Evolutionary conservation across 108 stramenopile species (phyloP), one percentile per base, ranked within the genome.

Genomic region (Skeletonema menzelii): DNA sequence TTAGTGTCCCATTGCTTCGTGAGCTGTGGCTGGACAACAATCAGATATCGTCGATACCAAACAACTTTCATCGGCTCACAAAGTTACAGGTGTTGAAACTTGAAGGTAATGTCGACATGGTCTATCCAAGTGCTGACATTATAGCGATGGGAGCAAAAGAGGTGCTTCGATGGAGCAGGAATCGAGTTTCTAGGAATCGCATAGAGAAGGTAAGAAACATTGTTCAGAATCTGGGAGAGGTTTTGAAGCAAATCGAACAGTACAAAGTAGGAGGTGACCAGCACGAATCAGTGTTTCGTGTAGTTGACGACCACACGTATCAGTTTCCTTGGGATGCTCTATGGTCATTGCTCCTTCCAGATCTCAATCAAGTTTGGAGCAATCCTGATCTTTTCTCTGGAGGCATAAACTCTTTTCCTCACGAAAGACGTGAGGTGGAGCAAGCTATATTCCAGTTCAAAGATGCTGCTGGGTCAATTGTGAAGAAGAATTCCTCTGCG

Each of bases 11-110:
- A 8, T 60, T 56, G 15, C 37, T 80, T 63, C 34, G 55, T 28
- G 65, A 70, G 49, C 40, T 84, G 11, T 84, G 83, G 83, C 44
- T 84, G 26, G 83, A 84, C 46, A 70, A 62, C 35, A 84, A 84
- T 32, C 49, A 72, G 19, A 14, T 84, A 0, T 56, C 72, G 53
- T 55, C 83, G 8, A 53, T 84, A 14, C 78, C 83, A 15, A 69
- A 69, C 27, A 56, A 65, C 14, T 79, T 84, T 37, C 83, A 84
- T 55, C 37, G 73, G 20, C 69, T 84, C 19, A 63, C 59, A 44
- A 42, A 17, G 37, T 28, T 84, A 13, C 60, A 32, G 53, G 74
- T 70, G 4, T 42, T 84, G 3, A 84, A 84, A 44, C 32, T 84
- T 22, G 83, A 84, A 27, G 78, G 83, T 20, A 84, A 84, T 55